Conservation (phyloP, 2,329 filamentous ascomycete genomes). For the Aureobasidium sp. region DNA sequence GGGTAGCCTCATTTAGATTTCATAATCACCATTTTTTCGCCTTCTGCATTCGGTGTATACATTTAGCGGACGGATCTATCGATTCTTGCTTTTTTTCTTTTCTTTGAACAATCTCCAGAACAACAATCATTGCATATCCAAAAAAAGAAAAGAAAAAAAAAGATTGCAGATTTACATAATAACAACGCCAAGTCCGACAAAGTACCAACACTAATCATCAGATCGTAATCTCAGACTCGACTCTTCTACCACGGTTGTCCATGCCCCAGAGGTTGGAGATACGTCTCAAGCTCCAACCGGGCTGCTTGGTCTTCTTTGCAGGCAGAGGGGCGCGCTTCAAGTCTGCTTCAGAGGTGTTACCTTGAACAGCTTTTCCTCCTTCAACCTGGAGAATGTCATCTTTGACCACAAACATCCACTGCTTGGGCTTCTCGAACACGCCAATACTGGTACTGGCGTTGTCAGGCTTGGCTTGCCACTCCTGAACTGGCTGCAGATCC, state of each 20-base stretch:
- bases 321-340: background rate
- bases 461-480: slow-evolving; percentile 9
- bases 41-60: no score
- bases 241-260: background rate
- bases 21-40: no score
- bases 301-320: background rate
- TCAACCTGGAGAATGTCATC: background rate
- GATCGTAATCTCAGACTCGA: background rate
- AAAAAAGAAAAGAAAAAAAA: no score
- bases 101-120: no score
- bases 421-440: background rate
- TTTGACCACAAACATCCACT: slow-evolving; percentile 11
- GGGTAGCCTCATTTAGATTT: no score
- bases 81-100: no score
- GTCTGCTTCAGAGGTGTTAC: background rate
- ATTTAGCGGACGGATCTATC: no score
- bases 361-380: background rate
- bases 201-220: background rate
- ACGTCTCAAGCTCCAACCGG: slow-evolving; percentile 12
- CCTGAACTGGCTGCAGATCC: background rate
- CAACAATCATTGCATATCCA: no score
- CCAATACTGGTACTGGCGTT: background rate
- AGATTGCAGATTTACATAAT: no score
- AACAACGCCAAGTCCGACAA: no score
- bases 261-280: slow-evolving; percentile 2